Evolutionary conservation across 768 basidiomycete species (phyloP).

Genomic region (Pleurotus eryngii): DNA sequence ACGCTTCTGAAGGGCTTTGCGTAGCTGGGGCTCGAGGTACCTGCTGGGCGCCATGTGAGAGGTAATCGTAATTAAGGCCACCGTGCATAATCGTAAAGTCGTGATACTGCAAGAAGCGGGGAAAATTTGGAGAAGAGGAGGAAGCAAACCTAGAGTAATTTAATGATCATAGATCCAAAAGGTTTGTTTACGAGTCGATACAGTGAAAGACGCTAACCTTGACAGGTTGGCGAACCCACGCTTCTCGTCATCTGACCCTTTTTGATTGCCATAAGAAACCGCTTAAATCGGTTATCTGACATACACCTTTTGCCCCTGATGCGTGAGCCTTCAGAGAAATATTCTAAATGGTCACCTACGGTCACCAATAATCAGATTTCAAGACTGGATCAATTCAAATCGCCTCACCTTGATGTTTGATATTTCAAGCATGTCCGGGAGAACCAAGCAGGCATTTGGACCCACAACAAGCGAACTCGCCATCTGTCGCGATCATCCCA

Average conservation of each 20-base stretch:
- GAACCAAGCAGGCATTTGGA: too few relatives aligned
- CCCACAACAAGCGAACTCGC: too few relatives aligned
- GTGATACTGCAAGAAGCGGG: background rate
- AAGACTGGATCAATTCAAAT: too few relatives aligned
- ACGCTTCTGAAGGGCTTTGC: background rate
- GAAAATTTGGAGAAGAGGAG: background rate
- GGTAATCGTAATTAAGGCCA: background rate
- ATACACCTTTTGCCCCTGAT: background rate
- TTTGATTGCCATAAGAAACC: constrained; percentile 4
- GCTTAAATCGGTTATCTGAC: constrained; percentile 6
- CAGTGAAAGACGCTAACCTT: constrained; percentile 3
- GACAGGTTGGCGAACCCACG: constrained; percentile 5
- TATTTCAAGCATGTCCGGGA: background rate
- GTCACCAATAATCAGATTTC: too few relatives aligned
- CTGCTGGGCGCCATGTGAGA: constrained; percentile 1
- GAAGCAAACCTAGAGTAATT: background rate
- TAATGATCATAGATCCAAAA: constrained; percentile 8
- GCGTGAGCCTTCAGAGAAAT: background rate
- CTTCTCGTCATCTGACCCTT: constrained; percentile 10
- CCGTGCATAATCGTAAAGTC: background rate
- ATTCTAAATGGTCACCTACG: too few relatives aligned
- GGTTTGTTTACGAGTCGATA: background rate
- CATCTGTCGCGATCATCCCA: too few relatives aligned
- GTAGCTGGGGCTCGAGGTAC: background rate
- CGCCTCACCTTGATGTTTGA: background rate